phyloP scores from a whole-genome alignment of 768 basidiomycete species.

The Leccinum barrowsii region DNA sequence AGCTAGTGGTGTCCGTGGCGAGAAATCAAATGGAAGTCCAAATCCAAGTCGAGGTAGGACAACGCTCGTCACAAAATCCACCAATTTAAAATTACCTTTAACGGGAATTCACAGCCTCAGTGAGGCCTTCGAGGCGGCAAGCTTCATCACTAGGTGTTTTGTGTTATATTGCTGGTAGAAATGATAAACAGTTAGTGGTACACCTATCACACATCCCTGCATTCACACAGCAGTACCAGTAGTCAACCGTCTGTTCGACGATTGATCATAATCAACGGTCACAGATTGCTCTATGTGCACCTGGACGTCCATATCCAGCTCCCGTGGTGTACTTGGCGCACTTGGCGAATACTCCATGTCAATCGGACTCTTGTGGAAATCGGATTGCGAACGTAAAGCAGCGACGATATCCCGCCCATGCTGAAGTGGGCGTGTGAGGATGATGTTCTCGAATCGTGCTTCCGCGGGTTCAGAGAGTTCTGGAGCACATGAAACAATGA shows the following conservation, averaged over 20 bases:
- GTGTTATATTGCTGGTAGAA: constrained; percentile 8
- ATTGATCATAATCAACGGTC: constrained; percentile 25
- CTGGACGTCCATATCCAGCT: constrained; percentile 29
- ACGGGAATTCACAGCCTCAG: not conserved
- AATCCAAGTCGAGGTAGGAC: not conserved
- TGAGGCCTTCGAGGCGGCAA: not conserved
- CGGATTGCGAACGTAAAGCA: constrained; percentile 24
- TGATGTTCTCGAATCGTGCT: constrained; percentile 26
- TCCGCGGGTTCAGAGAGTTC: constrained; percentile 29
- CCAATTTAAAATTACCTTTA: constrained; percentile 12
- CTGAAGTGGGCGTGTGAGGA: constrained; percentile 19
- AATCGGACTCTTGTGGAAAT: constrained; percentile 22
- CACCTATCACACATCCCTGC: constrained; percentile 6
- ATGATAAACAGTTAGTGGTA: not conserved
- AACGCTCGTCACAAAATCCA: not conserved
- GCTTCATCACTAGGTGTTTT: not conserved
- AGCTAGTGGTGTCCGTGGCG: not conserved
- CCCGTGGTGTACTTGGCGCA: constrained; percentile 5
- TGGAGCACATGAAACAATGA: not conserved
- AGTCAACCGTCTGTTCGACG: constrained; percentile 17
- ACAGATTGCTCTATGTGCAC: constrained; percentile 31
- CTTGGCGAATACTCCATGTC: constrained; percentile 23
- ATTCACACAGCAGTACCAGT: not conserved
- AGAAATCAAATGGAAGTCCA: not conserved
- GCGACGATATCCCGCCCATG: constrained; percentile 15